Percentiles rank a stretch among this genome's conserved stretches.
Conservation (phyloP, 495 filamentous ascomycete genomes). For the Aspergillus leporis region DNA sequence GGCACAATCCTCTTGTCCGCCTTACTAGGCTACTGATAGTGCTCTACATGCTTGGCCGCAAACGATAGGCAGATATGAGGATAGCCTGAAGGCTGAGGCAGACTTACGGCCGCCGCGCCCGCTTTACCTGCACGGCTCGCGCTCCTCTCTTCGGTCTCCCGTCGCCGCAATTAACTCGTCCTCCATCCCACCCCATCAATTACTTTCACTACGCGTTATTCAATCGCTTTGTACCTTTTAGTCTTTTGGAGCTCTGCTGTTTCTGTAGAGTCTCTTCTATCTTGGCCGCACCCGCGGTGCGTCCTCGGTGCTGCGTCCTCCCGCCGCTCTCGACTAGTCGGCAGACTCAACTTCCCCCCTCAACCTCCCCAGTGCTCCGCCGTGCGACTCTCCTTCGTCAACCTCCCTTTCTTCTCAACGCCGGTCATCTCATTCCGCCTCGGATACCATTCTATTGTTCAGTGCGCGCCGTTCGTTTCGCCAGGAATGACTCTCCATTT, state of each 20-base stretch:
- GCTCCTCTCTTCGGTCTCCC: slow-evolving; percentile 17
- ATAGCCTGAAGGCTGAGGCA: slow-evolving; percentile 18
- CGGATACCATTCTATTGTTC: slow-evolving; percentile 26
- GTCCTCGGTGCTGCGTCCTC: slow-evolving; percentile 39
- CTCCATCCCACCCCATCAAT: slow-evolving; percentile 17
- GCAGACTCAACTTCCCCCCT: slow-evolving; percentile 33
- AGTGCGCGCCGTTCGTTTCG: slow-evolving; percentile 32
- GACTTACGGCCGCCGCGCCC: not conserved
- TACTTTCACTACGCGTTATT: slow-evolving; percentile 8
- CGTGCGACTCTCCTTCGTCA: slow-evolving; percentile 33
- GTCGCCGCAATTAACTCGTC: slow-evolving; percentile 5
- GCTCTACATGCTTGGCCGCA: slow-evolving; percentile 8
- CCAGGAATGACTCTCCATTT: slow-evolving; percentile 49
- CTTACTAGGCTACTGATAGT: not conserved
- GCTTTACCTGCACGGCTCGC: slow-evolving; percentile 17
- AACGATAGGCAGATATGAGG: slow-evolving; percentile 6
- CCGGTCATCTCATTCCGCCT: slow-evolving; percentile 26
- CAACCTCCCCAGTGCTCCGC: slow-evolving; percentile 36
- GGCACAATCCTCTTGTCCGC: not conserved
- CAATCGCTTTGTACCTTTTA: slow-evolving; percentile 22
- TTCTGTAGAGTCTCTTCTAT: slow-evolving; percentile 12
- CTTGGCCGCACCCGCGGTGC: slow-evolving; percentile 34
- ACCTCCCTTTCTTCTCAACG: slow-evolving; percentile 23
- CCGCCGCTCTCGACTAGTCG: slow-evolving; percentile 35
- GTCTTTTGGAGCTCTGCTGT: slow-evolving; percentile 11